Evolutionary conservation across 495 filamentous ascomycete genomes (phyloP).

Genomic region (Hypoxylon cercidicola): DNA sequence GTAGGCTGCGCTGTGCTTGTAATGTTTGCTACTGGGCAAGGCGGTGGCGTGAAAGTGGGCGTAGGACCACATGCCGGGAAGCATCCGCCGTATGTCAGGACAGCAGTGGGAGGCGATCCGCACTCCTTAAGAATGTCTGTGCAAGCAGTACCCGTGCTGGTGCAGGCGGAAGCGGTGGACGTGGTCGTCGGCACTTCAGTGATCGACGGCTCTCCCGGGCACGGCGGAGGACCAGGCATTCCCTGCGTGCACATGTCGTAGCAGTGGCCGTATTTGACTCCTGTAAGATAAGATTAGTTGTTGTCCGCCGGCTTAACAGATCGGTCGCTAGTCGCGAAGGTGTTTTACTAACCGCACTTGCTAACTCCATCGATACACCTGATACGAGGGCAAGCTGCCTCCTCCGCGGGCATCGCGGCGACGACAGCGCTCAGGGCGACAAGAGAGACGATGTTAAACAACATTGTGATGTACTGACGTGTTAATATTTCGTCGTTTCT

Average conservation of each 20-base stretch:
- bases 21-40: conserved; percentile 30
- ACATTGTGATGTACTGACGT: conserved; percentile 14
- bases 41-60: conserved; percentile 38
- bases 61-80: conserved; percentile 36
- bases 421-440: conserved; percentile 19
- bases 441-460: conserved; percentile 25
- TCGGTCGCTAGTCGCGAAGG: not conserved
- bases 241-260: conserved; percentile 33
- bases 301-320: not conserved
- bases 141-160: conserved; percentile 39
- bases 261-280: conserved; percentile 34
- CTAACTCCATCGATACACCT: conserved; percentile 30
- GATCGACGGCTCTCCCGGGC: conserved; percentile 5
- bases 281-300: conserved; percentile 17
- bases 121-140: conserved; percentile 38
- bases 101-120: conserved; percentile 41
- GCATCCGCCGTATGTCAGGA: conserved; percentile 44
- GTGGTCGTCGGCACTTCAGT: conserved; percentile 1
- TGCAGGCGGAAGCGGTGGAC: conserved; percentile 21
- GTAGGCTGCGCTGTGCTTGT: not conserved
- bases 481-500: conserved; percentile 1
- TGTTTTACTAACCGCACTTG: conserved; percentile 29
- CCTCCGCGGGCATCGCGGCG: conserved; percentile 17
- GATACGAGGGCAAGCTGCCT: conserved; percentile 19
- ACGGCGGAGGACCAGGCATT: conserved; percentile 32